Conservation (phyloP, 768 basidiomycete genomes). For the Trametes sanguinea region DNA sequence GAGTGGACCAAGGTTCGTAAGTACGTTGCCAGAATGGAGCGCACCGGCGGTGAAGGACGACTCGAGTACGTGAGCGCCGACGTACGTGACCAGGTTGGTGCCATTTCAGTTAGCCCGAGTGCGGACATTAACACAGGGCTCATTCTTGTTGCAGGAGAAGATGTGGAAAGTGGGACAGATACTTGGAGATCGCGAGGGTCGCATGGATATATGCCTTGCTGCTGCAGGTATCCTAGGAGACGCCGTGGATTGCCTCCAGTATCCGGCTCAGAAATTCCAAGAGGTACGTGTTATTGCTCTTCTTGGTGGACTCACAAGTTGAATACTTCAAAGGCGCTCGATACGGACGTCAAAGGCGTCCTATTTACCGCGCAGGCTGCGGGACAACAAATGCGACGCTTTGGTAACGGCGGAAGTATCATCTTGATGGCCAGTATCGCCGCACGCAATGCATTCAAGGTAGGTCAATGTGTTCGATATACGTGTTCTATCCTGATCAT, state of each 20-base stretch:
- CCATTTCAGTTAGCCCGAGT: slow-evolving; percentile 29
- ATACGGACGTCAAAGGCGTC: slow-evolving; percentile 54
- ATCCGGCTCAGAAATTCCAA: slow-evolving; percentile 59
- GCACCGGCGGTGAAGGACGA: slow-evolving; percentile 31
- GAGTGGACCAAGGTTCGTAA: slow-evolving; percentile 57
- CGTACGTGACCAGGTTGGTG: slow-evolving; percentile 57
- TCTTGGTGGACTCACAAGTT: neutral
- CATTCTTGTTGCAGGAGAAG: slow-evolving; percentile 13
- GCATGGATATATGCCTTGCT: slow-evolving; percentile 75
- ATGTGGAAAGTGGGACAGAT: slow-evolving; percentile 53
- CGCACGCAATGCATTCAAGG: slow-evolving; percentile 60
- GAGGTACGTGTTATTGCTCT: slow-evolving; percentile 40
- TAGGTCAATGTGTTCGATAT: slow-evolving; percentile 29
- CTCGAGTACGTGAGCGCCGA: slow-evolving; percentile 65
- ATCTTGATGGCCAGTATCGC: slow-evolving; percentile 45
- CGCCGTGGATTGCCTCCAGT: slow-evolving; percentile 60
- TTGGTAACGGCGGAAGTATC: slow-evolving; percentile 39
- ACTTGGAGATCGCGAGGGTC: slow-evolving; percentile 65
- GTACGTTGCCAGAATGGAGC: slow-evolving; percentile 35
- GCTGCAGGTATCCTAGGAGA: slow-evolving; percentile 66
- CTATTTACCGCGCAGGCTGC: slow-evolving; percentile 39
- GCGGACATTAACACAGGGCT: too few species aligned
- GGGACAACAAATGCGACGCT: slow-evolving; percentile 36
- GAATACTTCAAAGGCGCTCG: slow-evolving; percentile 50
- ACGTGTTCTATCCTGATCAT: slow-evolving; percentile 54